Percentiles rank a stretch among this genome's conserved stretches.
These are phyloP conservation scores for Candida ponderosae DNA, from an alignment of 805 yeast genomes.

Conservation along the genomic window DNA sequence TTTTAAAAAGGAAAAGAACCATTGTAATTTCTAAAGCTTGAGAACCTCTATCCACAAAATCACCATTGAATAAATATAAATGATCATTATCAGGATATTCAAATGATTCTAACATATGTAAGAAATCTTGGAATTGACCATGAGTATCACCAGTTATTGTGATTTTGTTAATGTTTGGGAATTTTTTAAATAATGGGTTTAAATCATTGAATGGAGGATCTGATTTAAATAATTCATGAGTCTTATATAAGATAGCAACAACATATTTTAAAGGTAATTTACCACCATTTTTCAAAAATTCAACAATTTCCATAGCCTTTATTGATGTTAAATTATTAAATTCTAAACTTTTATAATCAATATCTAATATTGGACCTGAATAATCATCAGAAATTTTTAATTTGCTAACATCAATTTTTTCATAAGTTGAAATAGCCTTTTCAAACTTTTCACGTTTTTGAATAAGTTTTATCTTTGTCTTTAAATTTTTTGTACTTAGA, in stretches of 20 bases:
- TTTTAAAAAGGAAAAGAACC: constrained; percentile 66
- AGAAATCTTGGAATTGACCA: constrained; percentile 89
- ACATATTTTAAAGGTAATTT: constrained; percentile 75
- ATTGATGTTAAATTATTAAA: constrained; percentile 17
- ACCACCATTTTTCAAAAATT: constrained; percentile 66
- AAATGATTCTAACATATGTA: constrained; percentile 67
- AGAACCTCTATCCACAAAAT: constrained; percentile 95
- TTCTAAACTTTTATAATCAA: constrained; percentile 22
- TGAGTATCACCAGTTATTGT: constrained; percentile 98
- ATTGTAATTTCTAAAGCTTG: constrained; percentile 98
- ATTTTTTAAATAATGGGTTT: constrained; percentile 15
- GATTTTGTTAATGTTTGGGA: constrained; percentile 36
- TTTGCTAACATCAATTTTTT: constrained; percentile 22
- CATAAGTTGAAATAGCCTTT: constrained; percentile 75
- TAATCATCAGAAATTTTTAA: constrained; percentile 45
- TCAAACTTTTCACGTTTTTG: constrained; percentile 75
- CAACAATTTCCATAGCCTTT: constrained; percentile 52
- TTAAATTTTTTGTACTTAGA: constrained; percentile 51
- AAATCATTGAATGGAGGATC: constrained; percentile 79
- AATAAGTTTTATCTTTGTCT: constrained; percentile 54
- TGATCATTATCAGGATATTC: constrained; percentile 65
- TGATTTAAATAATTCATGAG: constrained; percentile 48
- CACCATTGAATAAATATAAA: constrained; percentile 87
- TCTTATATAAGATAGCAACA: constrained; percentile 71
- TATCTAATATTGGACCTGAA: constrained; percentile 48